Evolutionary conservation across 2,329 filamentous ascomycete species (phyloP).

Genomic region (Byssochlamys sp.): DNA sequence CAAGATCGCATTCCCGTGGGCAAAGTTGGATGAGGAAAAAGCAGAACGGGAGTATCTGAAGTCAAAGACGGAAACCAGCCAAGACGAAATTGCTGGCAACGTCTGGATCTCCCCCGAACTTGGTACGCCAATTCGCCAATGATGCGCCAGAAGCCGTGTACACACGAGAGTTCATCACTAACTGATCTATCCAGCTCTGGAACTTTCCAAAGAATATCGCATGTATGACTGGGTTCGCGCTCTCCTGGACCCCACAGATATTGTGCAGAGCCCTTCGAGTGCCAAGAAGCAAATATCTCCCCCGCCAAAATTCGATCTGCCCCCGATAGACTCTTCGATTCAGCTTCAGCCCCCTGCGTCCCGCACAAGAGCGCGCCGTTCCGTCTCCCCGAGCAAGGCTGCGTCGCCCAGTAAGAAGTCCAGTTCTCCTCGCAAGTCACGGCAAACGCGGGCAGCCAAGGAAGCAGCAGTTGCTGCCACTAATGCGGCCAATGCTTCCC

Average conservation of each 20-base stretch:
- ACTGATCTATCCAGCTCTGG: constrained; percentile 52
- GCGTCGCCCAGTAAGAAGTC: constrained; percentile 44
- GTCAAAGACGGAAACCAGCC: constrained; percentile 66
- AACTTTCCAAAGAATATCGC: constrained; percentile 75
- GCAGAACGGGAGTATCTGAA: constrained; percentile 67
- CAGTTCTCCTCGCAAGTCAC: constrained; percentile 46
- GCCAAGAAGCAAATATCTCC: constrained; percentile 67
- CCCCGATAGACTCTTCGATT: constrained; percentile 33
- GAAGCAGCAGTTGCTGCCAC: constrained; percentile 41
- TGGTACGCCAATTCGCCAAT: constrained; percentile 39
- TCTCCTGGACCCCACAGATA: constrained; percentile 79
- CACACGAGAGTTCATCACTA: neutral
- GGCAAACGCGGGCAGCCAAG: constrained; percentile 41
- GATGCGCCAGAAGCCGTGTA: neutral
- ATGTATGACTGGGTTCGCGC: constrained; percentile 82
- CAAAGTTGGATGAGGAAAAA: constrained; percentile 49
- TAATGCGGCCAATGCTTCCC: constrained; percentile 38
- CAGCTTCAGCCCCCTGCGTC: constrained; percentile 19
- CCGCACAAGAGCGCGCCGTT: constrained; percentile 49
- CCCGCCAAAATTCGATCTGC: constrained; percentile 67
- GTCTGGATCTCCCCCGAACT: constrained; percentile 82
- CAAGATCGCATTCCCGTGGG: constrained; percentile 59
- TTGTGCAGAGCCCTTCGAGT: constrained; percentile 56
- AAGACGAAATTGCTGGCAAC: constrained; percentile 89
- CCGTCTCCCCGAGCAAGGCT: constrained; percentile 45